A percentile compares a stretch with the other conserved stretches of the same genome.
phyloP scores from a whole-genome alignment of 352 stramenopile genomes.

The Pythium grandisporangium region DNA sequence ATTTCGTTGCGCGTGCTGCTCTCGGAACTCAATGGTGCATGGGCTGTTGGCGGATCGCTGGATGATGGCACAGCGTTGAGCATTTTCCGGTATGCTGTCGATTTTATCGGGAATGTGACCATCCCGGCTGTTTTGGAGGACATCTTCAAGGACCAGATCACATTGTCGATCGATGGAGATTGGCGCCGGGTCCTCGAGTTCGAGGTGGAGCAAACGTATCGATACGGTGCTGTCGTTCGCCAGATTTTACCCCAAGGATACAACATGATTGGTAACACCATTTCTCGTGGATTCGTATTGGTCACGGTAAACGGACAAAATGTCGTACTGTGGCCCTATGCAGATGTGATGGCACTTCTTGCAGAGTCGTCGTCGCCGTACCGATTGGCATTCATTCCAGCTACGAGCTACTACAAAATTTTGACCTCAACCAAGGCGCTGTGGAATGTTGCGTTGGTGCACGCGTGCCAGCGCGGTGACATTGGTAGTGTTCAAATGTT shows the following conservation, averaged over 20 bases:
- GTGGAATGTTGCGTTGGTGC: constrained; percentile 84
- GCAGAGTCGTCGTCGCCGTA: constrained; percentile 60
- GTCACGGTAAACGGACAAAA: constrained; percentile 84
- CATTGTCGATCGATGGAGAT: constrained; percentile 81
- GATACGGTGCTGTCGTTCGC: constrained; percentile 71
- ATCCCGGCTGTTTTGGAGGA: constrained; percentile 84
- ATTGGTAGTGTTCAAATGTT: constrained; percentile 85
- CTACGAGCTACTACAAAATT: constrained; percentile 83
- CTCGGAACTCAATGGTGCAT: constrained; percentile 63
- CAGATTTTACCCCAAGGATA: constrained; percentile 69
- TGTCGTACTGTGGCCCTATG: constrained; percentile 79
- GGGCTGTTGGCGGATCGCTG: constrained; percentile 40
- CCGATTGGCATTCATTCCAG: constrained; percentile 78
- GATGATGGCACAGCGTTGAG: constrained; percentile 61
- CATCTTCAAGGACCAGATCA: constrained; percentile 87
- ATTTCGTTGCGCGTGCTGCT: constrained; percentile 73
- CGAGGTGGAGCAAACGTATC: constrained; percentile 76
- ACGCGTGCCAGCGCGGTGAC: constrained; percentile 78
- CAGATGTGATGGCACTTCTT: constrained; percentile 54
- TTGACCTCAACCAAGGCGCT: constrained; percentile 79
- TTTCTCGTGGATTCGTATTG: constrained; percentile 69
- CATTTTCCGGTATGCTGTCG: constrained; percentile 70
- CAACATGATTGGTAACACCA: constrained; percentile 59
- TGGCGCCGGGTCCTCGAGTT: constrained; percentile 77
- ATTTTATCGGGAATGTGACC: constrained; percentile 81